phyloP scores from a whole-genome alignment of 805 yeast species.

The Yamadazyma olivae region DNA sequence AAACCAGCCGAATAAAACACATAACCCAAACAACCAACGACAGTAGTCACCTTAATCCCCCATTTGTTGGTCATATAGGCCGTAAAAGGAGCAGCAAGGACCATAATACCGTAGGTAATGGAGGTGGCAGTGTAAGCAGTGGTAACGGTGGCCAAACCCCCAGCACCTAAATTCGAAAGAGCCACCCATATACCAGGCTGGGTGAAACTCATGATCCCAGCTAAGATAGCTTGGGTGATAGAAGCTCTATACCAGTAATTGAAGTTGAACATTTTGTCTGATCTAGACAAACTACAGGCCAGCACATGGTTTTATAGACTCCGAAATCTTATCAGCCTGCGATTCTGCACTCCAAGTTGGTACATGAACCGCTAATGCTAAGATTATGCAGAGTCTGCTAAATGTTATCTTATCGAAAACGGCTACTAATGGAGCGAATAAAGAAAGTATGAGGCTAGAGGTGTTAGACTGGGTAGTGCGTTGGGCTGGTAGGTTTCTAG shows the following conservation, averaged over 20 bases:
- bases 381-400: too few species aligned
- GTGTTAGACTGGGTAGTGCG: too few species aligned
- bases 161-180: slow-evolving; percentile 19
- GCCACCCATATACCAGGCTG: slow-evolving; percentile 19
- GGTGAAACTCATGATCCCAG: slow-evolving; percentile 18
- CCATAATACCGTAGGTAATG: slow-evolving; percentile 18
- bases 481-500: too few species aligned
- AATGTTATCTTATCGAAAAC: too few species aligned
- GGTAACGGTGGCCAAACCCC: slow-evolving; percentile 11
- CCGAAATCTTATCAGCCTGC: too few species aligned
- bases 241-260: slow-evolving; percentile 1
- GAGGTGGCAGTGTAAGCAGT: slow-evolving; percentile 16
- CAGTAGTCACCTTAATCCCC: slow-evolving; percentile 16
- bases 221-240: slow-evolving; percentile 1
- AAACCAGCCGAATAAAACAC: slow-evolving; percentile 21
- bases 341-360: too few species aligned
- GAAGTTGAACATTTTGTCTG: neutral
- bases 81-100: slow-evolving; percentile 15
- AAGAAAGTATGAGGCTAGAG: too few species aligned
- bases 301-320: too few species aligned
- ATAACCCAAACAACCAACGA: slow-evolving; percentile 20
- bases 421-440: too few species aligned
- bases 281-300: too few species aligned
- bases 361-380: too few species aligned
- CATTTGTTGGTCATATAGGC: slow-evolving; percentile 17